Conservation (phyloP, 805 yeast genomes). For the Nakazawaea wyomingensis region DNA sequence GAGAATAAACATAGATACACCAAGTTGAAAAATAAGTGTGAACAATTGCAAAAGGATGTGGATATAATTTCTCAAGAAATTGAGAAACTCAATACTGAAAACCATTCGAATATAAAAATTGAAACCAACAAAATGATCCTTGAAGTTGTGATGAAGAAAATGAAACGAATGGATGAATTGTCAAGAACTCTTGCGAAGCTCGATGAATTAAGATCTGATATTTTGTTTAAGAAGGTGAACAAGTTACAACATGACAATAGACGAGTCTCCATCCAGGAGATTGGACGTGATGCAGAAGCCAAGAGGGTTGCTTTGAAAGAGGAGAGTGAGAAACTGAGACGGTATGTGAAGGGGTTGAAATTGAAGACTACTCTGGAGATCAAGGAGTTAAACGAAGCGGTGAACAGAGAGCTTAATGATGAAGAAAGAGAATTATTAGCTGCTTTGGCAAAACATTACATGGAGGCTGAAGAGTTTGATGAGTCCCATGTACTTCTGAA, state of each 20-base stretch:
- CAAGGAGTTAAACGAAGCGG: constrained; percentile 27
- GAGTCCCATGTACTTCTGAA: constrained; percentile 32
- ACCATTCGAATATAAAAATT: constrained; percentile 5
- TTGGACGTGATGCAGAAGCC: constrained; percentile 24
- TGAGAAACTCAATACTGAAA: constrained; percentile 33
- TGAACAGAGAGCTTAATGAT: constrained; percentile 31
- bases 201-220: constrained; percentile 22
- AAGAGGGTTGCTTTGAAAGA: constrained; percentile 22
- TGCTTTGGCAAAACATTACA: constrained; percentile 28
- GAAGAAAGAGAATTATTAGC: constrained; percentile 37
- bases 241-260: constrained; percentile 36
- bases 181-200: constrained; percentile 17
- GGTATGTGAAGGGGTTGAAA: constrained; percentile 17
- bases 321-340: constrained; percentile 15
- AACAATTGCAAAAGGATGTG: constrained; percentile 26
- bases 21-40: constrained; percentile 22
- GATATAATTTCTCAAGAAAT: constrained; percentile 32
- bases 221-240: constrained; percentile 22
- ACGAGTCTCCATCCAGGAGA: constrained; percentile 24
- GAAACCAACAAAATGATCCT: constrained; percentile 23
- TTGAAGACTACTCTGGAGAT: constrained; percentile 16
- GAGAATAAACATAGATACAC: constrained; percentile 18
- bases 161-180: constrained; percentile 19
- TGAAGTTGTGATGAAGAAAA: constrained; percentile 21
- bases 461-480: constrained; percentile 27